Conservation (phyloP, 2,329 filamentous ascomycete genomes). For the Neophaeococcomyces aloes region DNA sequence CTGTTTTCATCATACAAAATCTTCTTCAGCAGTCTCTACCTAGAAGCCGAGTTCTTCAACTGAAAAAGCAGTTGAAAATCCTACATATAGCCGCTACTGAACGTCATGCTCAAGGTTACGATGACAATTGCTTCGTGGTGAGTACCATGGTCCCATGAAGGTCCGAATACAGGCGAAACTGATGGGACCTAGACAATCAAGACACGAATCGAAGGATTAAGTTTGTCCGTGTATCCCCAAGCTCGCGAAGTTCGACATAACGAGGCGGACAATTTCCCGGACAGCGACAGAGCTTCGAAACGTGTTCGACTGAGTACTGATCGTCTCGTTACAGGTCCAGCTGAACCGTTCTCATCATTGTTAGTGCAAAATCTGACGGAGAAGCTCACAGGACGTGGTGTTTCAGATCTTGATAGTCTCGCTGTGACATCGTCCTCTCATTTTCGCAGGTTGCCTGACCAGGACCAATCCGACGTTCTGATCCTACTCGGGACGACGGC, state of each 20-base stretch:
- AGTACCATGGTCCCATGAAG: background rate
- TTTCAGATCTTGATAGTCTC: constrained; percentile 30
- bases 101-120: background rate
- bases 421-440: constrained; percentile 31
- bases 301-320: constrained; percentile 26
- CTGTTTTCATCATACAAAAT: background rate
- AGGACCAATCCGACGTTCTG: constrained; percentile 43
- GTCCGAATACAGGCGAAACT: background rate
- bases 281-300: constrained; percentile 26
- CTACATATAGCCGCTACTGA: background rate
- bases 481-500: constrained; percentile 46
- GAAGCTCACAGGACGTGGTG: constrained; percentile 28
- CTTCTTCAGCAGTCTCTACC: background rate
- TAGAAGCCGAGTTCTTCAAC: background rate
- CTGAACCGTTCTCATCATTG: constrained; percentile 14
- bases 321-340: constrained; percentile 27
- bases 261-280: constrained; percentile 10
- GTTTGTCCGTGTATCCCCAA: background rate
- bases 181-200: background rate
- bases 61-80: constrained; percentile 6
- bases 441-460: constrained; percentile 40
- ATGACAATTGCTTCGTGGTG: constrained; percentile 1
- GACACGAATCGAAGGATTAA: constrained; percentile 2
- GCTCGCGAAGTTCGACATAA: background rate
- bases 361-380: constrained; percentile 19